These are phyloP conservation scores for Vaccinium vitisidaea DNA, from an alignment of 148 eudicot species.

Conservation along the genomic window DNA sequence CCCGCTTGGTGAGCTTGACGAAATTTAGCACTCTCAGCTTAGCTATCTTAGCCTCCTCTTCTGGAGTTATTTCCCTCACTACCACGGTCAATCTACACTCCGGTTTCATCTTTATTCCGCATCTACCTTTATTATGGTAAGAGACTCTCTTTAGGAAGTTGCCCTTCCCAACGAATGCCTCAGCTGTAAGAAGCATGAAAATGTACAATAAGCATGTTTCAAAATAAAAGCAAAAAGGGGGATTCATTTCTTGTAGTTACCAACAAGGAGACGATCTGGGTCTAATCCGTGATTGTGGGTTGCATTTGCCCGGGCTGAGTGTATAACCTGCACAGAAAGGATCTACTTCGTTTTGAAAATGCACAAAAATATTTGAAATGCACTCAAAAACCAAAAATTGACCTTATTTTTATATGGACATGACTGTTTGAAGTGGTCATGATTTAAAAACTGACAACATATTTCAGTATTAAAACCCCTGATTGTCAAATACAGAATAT, in stretches of 20 bases:
- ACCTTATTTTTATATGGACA: neutral
- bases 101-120: constrained; percentile 62
- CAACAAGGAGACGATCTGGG: constrained; percentile 82
- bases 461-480: neutral
- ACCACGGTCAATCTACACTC: constrained; percentile 91
- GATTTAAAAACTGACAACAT: neutral
- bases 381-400: neutral
- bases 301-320: constrained; percentile 98
- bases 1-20: constrained; percentile 70
- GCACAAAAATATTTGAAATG: neutral
- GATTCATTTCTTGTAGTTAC: constrained; percentile 32
- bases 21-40: constrained; percentile 69
- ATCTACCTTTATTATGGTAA: constrained; percentile 67
- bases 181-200: constrained; percentile 48
- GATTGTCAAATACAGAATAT: neutral
- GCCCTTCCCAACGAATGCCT: constrained; percentile 90
- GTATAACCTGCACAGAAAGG: constrained; percentile 68
- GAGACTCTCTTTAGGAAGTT: constrained; percentile 49
- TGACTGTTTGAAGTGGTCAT: neutral
- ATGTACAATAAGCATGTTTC: neutral
- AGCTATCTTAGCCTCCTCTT: constrained; percentile 81
- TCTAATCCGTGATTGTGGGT: constrained; percentile 86
- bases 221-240: neutral
- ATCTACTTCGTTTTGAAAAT: neutral
- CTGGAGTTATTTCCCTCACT: constrained; percentile 76